Base-by-base conservation (phyloP, 352 stramenopile genomes). In the Globisporangium middletonii region DNA sequence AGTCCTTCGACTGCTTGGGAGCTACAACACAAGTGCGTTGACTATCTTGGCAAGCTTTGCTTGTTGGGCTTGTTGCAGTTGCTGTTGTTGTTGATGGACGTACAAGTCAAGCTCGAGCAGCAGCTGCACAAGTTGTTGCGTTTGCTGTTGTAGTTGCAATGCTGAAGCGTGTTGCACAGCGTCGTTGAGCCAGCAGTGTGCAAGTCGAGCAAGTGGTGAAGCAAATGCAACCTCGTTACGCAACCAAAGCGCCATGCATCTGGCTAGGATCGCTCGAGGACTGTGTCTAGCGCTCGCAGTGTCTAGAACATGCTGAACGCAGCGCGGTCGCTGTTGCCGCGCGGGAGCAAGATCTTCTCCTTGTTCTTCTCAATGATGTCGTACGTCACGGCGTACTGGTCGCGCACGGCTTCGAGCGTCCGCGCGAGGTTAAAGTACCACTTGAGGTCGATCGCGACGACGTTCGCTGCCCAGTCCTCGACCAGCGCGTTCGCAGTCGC, bases 271-370 rank as follows among this genome's bases (percentile, higher is more conserved):
- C 11, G 18, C 23, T 49, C 38, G 4, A 42, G 41, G 41, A 46
- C 18, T 6, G 5, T 23, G 23, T 23, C 23, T 23, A 23, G 23
- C 13, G 18, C 15, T 1, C 37, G 23, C 56, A n/a, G 8, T 19
- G 33, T 67, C 64, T 87, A 92, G 61, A 88, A 92, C 82, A 94
- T 94, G 67, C 77, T 85, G 65, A 86, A 90, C 5, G 73, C 76
- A n/a, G 65, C 68, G 60, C 82, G 78, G 54, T 88, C 79, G 55
- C 74, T 78, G 16, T 72, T 73, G 59, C 82, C 82, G 45, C 83
- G 81, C 27, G 83, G 83, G 53, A 80, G 58, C 61, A 81, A 59
- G 68, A 94, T 87, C 70, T 94, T 94, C 59, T 83, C 68, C 62
- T 82, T 82, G 73, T 92, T 94, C 66, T 90, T 91, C 49, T 73